Evolutionary conservation across 495 filamentous ascomycete species (phyloP).

Genomic region (Staphylotrichum longicolle): DNA sequence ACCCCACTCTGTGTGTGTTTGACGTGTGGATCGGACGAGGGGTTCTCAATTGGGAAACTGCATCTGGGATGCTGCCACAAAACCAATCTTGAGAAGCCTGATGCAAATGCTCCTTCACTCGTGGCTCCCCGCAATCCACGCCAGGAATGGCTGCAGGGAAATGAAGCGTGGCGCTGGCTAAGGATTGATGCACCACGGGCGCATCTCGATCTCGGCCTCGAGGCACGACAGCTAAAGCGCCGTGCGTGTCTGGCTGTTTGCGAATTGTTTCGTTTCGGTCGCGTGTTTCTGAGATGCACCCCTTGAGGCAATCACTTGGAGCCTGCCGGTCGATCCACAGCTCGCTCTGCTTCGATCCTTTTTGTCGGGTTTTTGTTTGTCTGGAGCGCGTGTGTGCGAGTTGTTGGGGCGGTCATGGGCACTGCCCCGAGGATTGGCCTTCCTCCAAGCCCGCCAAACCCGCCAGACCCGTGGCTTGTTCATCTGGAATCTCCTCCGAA

Average conservation of each 20-base stretch:
- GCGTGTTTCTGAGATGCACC: not conserved
- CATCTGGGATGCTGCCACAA: no score
- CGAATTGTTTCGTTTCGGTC: not conserved
- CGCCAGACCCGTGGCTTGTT: not conserved
- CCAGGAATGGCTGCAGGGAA: constrained; percentile 4
- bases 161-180: constrained; percentile 4
- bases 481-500: not conserved
- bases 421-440: constrained; percentile 8
- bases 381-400: not conserved
- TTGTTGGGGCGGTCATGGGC: not conserved
- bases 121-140: no score
- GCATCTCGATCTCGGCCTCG: no score
- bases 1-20: no score
- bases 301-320: not conserved
- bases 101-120: no score
- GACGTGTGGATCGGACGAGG: no score
- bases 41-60: no score
- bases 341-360: constrained; percentile 1
- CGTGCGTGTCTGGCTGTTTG: not conserved
- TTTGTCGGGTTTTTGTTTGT: constrained; percentile 1
- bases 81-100: no score
- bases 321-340: not conserved
- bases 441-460: not conserved
- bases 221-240: no score
- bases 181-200: not conserved